Base-by-base conservation (phyloP, 371 early-diverging fungal species). In the Syncephalastrum racemosum region DNA sequence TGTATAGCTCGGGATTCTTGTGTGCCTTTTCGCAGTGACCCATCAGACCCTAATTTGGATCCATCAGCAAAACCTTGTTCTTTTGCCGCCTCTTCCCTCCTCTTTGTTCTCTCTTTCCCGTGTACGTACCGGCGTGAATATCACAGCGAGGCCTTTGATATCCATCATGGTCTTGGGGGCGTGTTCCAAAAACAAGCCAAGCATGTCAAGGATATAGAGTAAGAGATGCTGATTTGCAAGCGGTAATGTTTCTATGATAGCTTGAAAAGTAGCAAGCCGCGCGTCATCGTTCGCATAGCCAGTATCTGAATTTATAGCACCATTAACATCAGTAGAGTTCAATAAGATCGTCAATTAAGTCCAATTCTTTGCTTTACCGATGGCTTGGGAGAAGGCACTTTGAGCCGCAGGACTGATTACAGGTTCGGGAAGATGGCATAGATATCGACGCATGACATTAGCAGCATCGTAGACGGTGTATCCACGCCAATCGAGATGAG, bases 381-480 rank as follows among this genome's bases (percentile, higher is more conserved):
- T 69, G 12, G 71, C 70, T 23, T 71, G 63, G 18, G 76, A 62
- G 53, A 84, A 84, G 23, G 62, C 47, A 45, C 76, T 61, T 58
- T 81, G 80, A 48, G 53, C 70, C 13, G 71, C 63, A 25, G 70
- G 66, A 3, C 78, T 68, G 50, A 84, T 78, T 44, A 84, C 82
- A 19, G 82, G 77, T 18, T 81, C 74, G 8, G 81, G 82, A 12
- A 84, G 64, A 56, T 68, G 60, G 31, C 74, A 80, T 27, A 84
- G 70, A 55, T 76, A 84, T 39, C 82, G 69, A 19, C 77, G 73
- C 42, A 81, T 58, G 31, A 82, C 66, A 54, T 68, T 77, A n/a
- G 84, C 82, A 12, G 81, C 81, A 65, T 84, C 84, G 53, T 79
- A 77, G 4, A 79, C 73, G 4, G 79, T 73, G 62, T 71, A 83